Evolutionary conservation across 768 basidiomycete genomes (phyloP).

Genomic region (Tephrocybe sp.): DNA sequence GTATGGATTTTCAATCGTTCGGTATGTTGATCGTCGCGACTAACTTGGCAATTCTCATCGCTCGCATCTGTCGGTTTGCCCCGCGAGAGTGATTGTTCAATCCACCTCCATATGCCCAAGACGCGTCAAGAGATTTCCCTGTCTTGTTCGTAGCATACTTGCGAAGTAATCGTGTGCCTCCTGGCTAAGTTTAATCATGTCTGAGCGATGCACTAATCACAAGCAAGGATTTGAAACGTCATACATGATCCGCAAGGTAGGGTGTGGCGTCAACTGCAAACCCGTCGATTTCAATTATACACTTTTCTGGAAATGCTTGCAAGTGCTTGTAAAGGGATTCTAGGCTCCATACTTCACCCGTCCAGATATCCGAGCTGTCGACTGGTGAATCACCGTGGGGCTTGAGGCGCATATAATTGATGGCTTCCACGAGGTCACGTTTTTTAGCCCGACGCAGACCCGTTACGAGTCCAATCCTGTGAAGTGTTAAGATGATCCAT

Average conservation of each 20-base stretch:
- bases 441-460: constrained; percentile 48
- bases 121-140: constrained; percentile 38
- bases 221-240: constrained; percentile 23
- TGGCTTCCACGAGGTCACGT: constrained; percentile 48
- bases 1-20: background rate
- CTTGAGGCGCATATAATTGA: constrained; percentile 47
- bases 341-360: constrained; percentile 40
- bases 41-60: constrained; percentile 47
- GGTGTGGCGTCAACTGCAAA: constrained; percentile 58
- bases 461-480: constrained; percentile 43
- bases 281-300: constrained; percentile 57
- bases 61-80: constrained; percentile 46
- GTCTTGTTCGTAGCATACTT: constrained; percentile 38
- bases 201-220: background rate
- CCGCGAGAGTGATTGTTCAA: constrained; percentile 70
- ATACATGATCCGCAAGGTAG: constrained; percentile 67
- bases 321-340: constrained; percentile 33
- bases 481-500: constrained; percentile 63
- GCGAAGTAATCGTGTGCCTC: constrained; percentile 53
- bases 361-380: constrained; percentile 28
- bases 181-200: constrained; percentile 44
- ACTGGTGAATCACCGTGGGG: constrained; percentile 11
- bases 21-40: background rate
- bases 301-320: constrained; percentile 30
- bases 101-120: constrained; percentile 68